Conservation (phyloP, 176 grass and related monocot species). For the Juncus effusus region DNA sequence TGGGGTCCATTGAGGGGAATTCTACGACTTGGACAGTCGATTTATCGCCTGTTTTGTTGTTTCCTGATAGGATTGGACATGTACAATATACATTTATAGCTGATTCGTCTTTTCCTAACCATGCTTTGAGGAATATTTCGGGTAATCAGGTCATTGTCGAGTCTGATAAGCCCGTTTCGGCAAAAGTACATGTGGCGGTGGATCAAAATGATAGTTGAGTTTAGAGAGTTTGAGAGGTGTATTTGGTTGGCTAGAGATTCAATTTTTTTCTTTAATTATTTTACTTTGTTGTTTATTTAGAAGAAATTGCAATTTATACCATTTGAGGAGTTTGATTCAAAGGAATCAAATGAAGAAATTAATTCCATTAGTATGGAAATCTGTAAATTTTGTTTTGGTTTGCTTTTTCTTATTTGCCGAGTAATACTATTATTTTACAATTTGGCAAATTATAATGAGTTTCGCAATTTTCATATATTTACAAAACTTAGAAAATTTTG, state of each 20-base stretch:
- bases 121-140: conserved; percentile 71
- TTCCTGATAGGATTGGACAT: conserved; percentile 65
- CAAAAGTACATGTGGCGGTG: conserved; percentile 75
- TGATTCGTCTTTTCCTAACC: conserved; percentile 50
- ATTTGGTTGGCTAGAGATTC: too few relatives aligned
- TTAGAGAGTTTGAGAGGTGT: too few relatives aligned
- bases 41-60: conserved; percentile 58
- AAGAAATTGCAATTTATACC: conserved; percentile 32
- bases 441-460: too few relatives aligned
- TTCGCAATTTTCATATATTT: too few relatives aligned
- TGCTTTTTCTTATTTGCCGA: too few relatives aligned
- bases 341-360: conserved; percentile 6
- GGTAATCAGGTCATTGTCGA: conserved; percentile 69
- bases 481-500: too few relatives aligned
- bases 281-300: neutral
- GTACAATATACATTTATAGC: conserved; percentile 75
- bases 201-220: conserved; percentile 63
- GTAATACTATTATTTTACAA: too few relatives aligned
- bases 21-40: conserved; percentile 55
- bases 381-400: too few relatives aligned
- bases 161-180: conserved; percentile 51
- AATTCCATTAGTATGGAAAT: neutral
- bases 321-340: conserved; percentile 3
- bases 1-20: conserved; percentile 38
- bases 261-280: neutral